phyloP scores from a whole-genome alignment of 495 filamentous ascomycete species.

The Aspergillus sclerotioniger region DNA sequence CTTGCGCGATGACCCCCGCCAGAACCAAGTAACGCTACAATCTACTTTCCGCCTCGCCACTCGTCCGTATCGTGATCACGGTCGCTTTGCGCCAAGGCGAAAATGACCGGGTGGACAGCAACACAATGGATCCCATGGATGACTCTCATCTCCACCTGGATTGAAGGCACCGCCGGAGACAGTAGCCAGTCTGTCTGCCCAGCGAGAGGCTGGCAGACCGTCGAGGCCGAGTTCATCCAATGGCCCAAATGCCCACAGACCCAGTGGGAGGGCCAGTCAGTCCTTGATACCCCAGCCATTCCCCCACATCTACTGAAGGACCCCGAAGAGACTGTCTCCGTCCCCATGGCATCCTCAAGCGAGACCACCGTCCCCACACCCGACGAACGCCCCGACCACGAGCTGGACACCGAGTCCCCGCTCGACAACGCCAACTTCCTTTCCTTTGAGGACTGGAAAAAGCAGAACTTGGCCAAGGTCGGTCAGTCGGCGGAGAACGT shows the following conservation, averaged over 20 bases:
- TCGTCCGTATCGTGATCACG: background rate
- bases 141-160: constrained; percentile 11
- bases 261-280: constrained; percentile 11
- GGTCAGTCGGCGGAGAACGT: constrained; percentile 81
- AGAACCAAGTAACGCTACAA: background rate
- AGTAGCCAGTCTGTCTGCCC: constrained; percentile 14
- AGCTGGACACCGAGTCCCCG: constrained; percentile 62
- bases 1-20: constrained; percentile 8
- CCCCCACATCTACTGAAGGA: background rate
- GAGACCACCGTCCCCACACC: constrained; percentile 5
- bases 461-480: constrained; percentile 81
- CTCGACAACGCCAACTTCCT: constrained; percentile 85
- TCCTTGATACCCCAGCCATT: background rate
- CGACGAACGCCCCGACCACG: constrained; percentile 27
- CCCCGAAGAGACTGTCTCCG: constrained; percentile 9
- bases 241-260: constrained; percentile 25
- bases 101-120: constrained; percentile 13
- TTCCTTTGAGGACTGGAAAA: constrained; percentile 98
- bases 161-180: constrained; percentile 10
- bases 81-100: background rate
- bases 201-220: constrained; percentile 13
- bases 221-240: constrained; percentile 18
- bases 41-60: background rate
- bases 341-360: constrained; percentile 9
- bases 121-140: constrained; percentile 14